Evolutionary conservation across 345 rosid genomes (phyloP).

Genomic region (Citrus cavaleriei): DNA sequence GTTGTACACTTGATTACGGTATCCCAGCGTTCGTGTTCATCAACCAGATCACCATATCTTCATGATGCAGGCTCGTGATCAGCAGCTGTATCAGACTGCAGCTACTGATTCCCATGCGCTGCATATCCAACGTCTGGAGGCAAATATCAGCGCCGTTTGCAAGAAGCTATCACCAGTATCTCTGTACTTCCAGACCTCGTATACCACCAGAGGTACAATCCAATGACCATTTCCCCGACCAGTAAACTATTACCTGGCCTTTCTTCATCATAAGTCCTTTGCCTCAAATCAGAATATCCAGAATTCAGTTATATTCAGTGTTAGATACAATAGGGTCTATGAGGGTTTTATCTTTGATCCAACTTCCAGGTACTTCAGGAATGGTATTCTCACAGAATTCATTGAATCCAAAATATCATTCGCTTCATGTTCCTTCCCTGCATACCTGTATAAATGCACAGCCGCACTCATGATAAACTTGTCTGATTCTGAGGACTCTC

Average conservation of each 20-base stretch:
- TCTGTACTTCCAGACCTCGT: neutral
- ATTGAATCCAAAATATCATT: slow-evolving; percentile 31
- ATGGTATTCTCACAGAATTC: slow-evolving; percentile 24
- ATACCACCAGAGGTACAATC: neutral
- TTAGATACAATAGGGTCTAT: neutral
- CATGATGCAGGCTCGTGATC: too few species aligned
- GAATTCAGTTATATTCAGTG: neutral
- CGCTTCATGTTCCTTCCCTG: slow-evolving; percentile 39
- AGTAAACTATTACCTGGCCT: neutral
- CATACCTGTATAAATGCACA: slow-evolving; percentile 50
- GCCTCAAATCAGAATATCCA: neutral
- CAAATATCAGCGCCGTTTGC: too few species aligned
- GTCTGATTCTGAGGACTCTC: slow-evolving; percentile 37
- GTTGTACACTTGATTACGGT: too few species aligned
- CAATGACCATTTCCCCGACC: too few species aligned
- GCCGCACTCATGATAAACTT: slow-evolving; percentile 52
- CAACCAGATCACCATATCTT: too few species aligned
- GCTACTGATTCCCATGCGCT: too few species aligned
- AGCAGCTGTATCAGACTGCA: too few species aligned
- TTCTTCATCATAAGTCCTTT: neutral
- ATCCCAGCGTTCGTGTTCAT: too few species aligned
- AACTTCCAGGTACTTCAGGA: slow-evolving; percentile 31
- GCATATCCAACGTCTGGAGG: too few species aligned
- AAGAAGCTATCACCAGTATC: neutral
- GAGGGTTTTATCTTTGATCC: slow-evolving; percentile 23